Evolutionary conservation across 2,329 filamentous ascomycete genomes (phyloP), one percentile per base, ranked within the genome.

Genomic region (Ophiosphaerella narmari): DNA sequence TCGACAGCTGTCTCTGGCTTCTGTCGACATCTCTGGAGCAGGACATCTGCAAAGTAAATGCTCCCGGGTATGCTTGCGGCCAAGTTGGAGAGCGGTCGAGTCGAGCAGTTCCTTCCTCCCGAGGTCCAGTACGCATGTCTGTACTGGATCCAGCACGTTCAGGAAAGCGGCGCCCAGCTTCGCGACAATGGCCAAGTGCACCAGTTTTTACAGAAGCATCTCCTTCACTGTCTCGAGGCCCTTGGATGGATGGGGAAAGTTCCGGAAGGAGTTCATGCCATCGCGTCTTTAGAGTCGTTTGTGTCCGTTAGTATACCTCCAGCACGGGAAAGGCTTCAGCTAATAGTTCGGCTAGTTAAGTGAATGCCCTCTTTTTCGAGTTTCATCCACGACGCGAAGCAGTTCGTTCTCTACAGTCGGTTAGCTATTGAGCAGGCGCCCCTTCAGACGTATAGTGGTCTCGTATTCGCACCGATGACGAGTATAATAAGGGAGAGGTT

Each of bases 131-230:
- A n/a, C n/a, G n/a, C n/a, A n/a, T n/a, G n/a, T n/a, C 18, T 12
- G 13, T n/a, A 41, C 39, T 41, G 26, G 39, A 32, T n/a, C 3
- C 2, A 41, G 13, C 26, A 41, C 21, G 1, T 41, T 11, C 4
- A 26, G 24, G 18, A n/a, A 5, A 14, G 39, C 11, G n/a, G 24
- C 4, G 3, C 14, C 16, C 2, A 4, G 7, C 39, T 21, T 16
- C 3, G 12, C 1, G 26, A 41, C 21, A n/a, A 29, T n/a, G n/a
- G 7, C 39, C n/a, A 12, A 14, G 39, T 13, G 32, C 46, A 14
- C 58, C 46, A 16, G 3, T 41, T 41, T 43, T 39, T 56, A 33
- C 55, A 52, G 26, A 57, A 8, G 1, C 26, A n/a, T 26, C 32
- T 26, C 7, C 24, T 41, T 4, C 2, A 13, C 13, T n/a, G 2